Percentiles rank a stretch among this genome's conserved stretches.
Evolutionary conservation across 2,329 filamentous ascomycete species (phyloP).

Genomic region (Pyrenochaeta sp.): DNA sequence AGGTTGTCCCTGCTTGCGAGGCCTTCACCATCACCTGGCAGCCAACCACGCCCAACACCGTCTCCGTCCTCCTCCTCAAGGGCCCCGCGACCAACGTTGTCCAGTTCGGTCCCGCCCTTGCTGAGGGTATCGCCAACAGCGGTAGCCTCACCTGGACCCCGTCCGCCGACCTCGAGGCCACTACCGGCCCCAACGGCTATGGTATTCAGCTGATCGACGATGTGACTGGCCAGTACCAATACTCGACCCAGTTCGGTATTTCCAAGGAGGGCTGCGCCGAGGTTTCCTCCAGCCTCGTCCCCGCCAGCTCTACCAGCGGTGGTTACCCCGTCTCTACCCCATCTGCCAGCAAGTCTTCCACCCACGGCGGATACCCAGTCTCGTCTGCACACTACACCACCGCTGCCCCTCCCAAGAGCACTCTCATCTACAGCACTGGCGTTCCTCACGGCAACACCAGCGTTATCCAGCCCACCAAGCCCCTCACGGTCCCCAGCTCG

Average conservation of each 20-base stretch:
- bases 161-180: conserved; percentile 54
- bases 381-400: conserved; percentile 17
- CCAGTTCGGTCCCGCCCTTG: conserved; percentile 60
- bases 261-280: conserved; percentile 50
- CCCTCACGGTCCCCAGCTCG: conserved; percentile 42
- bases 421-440: conserved; percentile 29
- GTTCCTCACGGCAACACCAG: conserved; percentile 33
- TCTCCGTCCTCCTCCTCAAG: conserved; percentile 68
- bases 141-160: conserved; percentile 66
- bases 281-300: conserved; percentile 28
- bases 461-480: conserved; percentile 46
- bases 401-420: conserved; percentile 23
- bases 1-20: conserved; percentile 63
- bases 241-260: conserved; percentile 69
- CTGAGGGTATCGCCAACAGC: conserved; percentile 63
- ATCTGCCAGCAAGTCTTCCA: conserved; percentile 9
- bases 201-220: conserved; percentile 70
- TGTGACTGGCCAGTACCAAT: conserved; percentile 66
- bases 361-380: conserved; percentile 3
- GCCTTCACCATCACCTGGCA: conserved; percentile 68
- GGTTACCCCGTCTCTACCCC: conserved; percentile 28
- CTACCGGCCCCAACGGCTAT: conserved; percentile 61
- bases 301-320: conserved; percentile 6
- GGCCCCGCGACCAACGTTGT: conserved; percentile 65
- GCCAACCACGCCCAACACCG: conserved; percentile 56